Percentiles rank a stretch among this genome's conserved stretches.
These are phyloP conservation scores for Crucihimalaya himalaica DNA, from an alignment of 345 rosid genomes.

Conservation along the genomic window DNA sequence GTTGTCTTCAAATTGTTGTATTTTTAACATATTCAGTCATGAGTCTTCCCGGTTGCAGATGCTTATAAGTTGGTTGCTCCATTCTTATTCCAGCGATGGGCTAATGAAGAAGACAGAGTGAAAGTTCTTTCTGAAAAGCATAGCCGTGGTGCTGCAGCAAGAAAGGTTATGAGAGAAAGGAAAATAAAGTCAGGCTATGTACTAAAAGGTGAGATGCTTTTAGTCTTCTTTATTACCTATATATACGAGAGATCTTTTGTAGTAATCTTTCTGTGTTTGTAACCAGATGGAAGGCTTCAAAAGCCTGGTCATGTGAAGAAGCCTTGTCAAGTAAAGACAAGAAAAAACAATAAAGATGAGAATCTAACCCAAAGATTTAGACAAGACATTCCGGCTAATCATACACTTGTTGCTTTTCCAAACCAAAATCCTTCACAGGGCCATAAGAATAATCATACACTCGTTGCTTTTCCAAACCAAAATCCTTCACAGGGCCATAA, in stretches of 20 bases:
- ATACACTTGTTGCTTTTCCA: constrained; percentile 27
- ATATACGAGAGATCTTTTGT: not conserved
- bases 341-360: constrained; percentile 32
- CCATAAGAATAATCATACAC: constrained; percentile 34
- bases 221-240: constrained; percentile 14
- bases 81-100: constrained; percentile 48
- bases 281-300: constrained; percentile 45
- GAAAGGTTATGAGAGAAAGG: constrained; percentile 49
- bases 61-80: constrained; percentile 7
- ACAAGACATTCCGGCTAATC: constrained; percentile 29
- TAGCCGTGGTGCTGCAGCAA: constrained; percentile 59
- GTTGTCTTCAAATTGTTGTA: constrained; percentile 4
- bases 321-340: constrained; percentile 37
- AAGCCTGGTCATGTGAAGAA: constrained; percentile 42
- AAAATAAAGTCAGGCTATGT: constrained; percentile 34
- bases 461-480: constrained; percentile 25
- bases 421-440: constrained; percentile 34
- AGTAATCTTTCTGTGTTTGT: constrained; percentile 16
- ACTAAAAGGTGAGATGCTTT: constrained; percentile 40
- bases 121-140: constrained; percentile 63
- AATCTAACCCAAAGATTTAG: constrained; percentile 10
- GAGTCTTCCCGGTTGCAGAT: constrained; percentile 10
- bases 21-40: not conserved
- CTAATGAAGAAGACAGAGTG: constrained; percentile 51
- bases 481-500: constrained; percentile 34